Conservation (phyloP, 1,284 basidiomycete genomes). For the Apiotrichum sp. region DNA sequence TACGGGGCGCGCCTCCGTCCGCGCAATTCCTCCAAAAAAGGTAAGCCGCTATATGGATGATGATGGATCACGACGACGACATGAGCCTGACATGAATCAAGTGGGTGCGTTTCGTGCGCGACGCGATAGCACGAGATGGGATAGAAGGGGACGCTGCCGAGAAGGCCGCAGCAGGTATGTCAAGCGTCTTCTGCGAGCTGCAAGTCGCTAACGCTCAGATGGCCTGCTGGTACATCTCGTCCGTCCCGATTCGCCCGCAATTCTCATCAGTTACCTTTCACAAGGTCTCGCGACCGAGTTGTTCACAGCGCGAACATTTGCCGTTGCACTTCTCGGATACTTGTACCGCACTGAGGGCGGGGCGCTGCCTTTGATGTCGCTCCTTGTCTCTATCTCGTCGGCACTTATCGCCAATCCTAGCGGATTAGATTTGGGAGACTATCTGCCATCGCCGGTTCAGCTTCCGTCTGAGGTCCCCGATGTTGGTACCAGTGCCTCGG, state of each 20-base stretch:
- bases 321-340: constrained; percentile 25
- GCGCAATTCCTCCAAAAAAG: constrained; percentile 13
- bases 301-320: constrained; percentile 21
- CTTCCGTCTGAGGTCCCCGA: constrained; percentile 15
- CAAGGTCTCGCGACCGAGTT: constrained; percentile 17
- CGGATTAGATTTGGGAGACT: constrained; percentile 14
- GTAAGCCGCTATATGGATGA: background rate
- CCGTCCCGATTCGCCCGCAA: constrained; percentile 21
- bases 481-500: constrained; percentile 22
- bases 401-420: constrained; percentile 21
- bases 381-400: constrained; percentile 19
- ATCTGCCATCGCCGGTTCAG: constrained; percentile 11
- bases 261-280: constrained; percentile 31
- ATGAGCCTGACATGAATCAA: background rate
- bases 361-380: constrained; percentile 3
- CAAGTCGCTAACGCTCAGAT: constrained; percentile 12
- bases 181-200: background rate
- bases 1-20: constrained; percentile 12
- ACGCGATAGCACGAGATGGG: background rate
- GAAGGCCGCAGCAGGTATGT: constrained; percentile 13
- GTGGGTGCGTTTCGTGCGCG: constrained; percentile 11
- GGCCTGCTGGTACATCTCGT: constrained; percentile 25
- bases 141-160: constrained; percentile 5
- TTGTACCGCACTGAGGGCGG: constrained; percentile 11
- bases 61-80: no score